Conservation (phyloP, 202 grass and related monocot genomes). For the Brachypodium distachyon region DNA sequence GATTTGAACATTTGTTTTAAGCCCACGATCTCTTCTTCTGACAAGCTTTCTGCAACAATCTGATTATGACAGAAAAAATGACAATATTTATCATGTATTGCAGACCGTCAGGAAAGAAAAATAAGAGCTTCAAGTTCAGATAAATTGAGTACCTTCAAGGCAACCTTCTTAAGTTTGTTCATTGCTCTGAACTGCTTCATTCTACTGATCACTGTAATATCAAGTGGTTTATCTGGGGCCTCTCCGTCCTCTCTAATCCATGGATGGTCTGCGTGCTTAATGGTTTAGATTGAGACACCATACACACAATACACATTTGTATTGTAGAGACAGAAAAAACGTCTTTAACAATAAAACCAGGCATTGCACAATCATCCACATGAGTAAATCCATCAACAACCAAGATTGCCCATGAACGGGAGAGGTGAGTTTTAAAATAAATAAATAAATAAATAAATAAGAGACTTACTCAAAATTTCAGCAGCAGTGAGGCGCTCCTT, state of each 20-base stretch:
- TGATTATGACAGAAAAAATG: constrained; percentile 9
- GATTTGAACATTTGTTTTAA: constrained; percentile 91
- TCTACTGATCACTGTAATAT: constrained; percentile 79
- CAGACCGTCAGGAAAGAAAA: background rate
- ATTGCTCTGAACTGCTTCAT: constrained; percentile 98
- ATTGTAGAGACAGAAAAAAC: background rate
- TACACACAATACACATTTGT: background rate
- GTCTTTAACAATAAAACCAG: background rate
- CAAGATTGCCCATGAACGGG: background rate
- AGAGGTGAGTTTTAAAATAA: background rate
- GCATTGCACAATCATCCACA: background rate
- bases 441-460: too few species aligned
- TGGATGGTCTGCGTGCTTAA: constrained; percentile 56
- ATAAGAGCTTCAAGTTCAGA: background rate
- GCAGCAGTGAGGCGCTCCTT: constrained; percentile 78
- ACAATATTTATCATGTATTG: background rate
- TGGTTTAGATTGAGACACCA: constrained; percentile 15
- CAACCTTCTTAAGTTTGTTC: constrained; percentile 98
- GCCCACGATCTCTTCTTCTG: constrained; percentile 90
- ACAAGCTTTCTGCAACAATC: constrained; percentile 85
- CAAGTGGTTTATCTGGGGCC: constrained; percentile 80
- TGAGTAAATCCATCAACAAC: background rate
- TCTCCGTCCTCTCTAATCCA: constrained; percentile 97
- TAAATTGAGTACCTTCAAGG: constrained; percentile 56
- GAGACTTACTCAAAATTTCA: constrained; percentile 70